Conservation (phyloP, 176 grass and related monocot genomes). For the Zizania latifolia region DNA sequence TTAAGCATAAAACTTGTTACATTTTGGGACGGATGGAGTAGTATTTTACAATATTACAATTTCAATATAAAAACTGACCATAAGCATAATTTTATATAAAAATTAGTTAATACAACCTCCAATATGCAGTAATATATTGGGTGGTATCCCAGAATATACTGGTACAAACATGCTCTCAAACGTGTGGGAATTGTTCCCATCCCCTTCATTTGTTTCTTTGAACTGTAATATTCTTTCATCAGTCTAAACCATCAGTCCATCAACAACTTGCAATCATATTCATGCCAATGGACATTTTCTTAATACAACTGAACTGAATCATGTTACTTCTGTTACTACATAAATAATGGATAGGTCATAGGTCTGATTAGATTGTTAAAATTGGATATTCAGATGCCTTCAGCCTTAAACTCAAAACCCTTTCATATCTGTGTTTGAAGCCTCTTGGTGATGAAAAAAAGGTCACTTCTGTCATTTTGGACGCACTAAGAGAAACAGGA, state of each 20-base stretch:
- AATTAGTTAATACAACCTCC: neutral
- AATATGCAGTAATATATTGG: neutral
- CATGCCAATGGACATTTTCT: neutral
- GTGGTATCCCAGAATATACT: neutral
- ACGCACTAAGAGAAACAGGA: constrained; percentile 83
- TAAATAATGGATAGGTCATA: constrained; percentile 5
- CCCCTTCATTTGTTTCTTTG: constrained; percentile 6
- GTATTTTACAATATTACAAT: neutral
- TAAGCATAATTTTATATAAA: neutral
- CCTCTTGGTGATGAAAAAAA: constrained; percentile 95
- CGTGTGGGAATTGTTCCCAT: no score
- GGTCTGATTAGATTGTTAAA: neutral
- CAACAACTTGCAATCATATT: neutral
- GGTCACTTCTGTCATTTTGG: constrained; percentile 73
- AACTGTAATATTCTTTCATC: constrained; percentile 20
- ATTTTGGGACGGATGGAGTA: no score
- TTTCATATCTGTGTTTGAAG: constrained; percentile 45
- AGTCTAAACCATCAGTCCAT: constrained; percentile 2
- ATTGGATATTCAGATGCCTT: neutral
- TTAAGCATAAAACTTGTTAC: no score
- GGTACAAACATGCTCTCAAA: neutral
- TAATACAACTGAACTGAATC: neutral
- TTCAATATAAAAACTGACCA: neutral
- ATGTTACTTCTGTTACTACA: neutral
- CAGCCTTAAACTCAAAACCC: neutral